Evolutionary conservation across 208 protist species (phyloP).

Genomic region (Trichomonas tenax): DNA sequence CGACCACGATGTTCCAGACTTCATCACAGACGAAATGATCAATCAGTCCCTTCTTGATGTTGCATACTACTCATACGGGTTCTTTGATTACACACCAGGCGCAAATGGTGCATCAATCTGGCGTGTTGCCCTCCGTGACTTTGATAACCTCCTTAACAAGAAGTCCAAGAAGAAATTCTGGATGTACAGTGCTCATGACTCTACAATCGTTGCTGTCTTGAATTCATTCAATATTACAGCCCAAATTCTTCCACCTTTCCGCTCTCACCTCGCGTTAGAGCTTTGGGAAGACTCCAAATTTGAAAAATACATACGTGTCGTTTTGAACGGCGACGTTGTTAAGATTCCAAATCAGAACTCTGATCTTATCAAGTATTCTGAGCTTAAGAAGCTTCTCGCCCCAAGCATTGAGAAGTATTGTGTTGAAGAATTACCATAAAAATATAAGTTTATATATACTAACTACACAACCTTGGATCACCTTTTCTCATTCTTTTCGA

Average conservation of each 20-base stretch:
- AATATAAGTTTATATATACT: no score
- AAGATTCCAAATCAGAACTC: not conserved
- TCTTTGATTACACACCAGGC: not conserved
- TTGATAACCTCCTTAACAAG: not conserved
- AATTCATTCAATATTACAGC: not conserved
- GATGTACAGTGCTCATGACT: not conserved
- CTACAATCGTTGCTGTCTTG: not conserved
- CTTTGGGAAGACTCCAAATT: not conserved
- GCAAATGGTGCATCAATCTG: not conserved
- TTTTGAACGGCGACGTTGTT: not conserved
- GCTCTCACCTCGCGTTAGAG: not conserved
- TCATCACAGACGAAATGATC: not conserved
- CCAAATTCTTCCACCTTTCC: not conserved
- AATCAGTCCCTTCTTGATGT: not conserved
- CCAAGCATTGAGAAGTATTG: not conserved
- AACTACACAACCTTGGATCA: no score
- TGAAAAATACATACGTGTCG: not conserved
- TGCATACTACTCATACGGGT: not conserved
- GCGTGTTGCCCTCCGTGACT: not conserved
- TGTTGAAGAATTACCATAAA: not conserved
- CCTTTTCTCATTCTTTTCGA: no score
- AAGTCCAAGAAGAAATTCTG: not conserved
- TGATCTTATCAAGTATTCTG: not conserved
- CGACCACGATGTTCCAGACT: not conserved
- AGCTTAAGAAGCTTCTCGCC: not conserved